Evolutionary conservation across 345 rosid species (phyloP), one percentile per base, ranked within the genome.

Genomic region (Camelina laxa): DNA sequence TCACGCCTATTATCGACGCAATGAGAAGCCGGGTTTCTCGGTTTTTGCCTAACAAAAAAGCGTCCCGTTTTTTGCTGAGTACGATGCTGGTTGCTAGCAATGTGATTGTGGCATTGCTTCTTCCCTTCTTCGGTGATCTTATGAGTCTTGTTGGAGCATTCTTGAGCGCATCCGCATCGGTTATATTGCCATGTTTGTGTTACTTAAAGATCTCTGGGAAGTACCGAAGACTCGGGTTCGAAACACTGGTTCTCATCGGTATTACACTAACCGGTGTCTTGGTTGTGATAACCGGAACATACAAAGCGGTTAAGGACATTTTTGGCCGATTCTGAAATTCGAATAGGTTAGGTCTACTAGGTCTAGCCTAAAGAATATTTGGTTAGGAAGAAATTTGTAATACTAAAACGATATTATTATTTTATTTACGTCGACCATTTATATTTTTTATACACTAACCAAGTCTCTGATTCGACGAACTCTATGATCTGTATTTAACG

Each of bases 101-200:
- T 0, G 85, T 75, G 16, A 57, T 82, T 12, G 81, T 85, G 42
- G 93, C 93, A 36, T 59, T 84, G 54, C 69, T 70, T 4, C 56
- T 90, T 51, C 91, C 89, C 0, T 87, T 80, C 50, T 87, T 87
- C 5, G 86, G 81, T 65, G 82, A 79, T 3, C 81, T 90, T 12
- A 85, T 85, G 87, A 81, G 85, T 4, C 67, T 90, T 39, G 89
- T 85, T 1, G 96, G 96, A 68, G 93, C 93, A 7, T 73, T 84
- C 70, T 80, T 88, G 64, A 81, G 85, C 24, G 82, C 80, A 30
- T 58, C 83, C 1, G 85, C 84, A 9, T 85, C 88, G 4, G 63
- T 88, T 10, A 47, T 86, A 48, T 51, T 88, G 51, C 88, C 89
- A 0, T 88, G 86, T 69, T 58, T 78, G 27, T 87, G 89, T 59